Percentiles rank a stretch among this genome's conserved stretches.
These are phyloP conservation scores for Fomitopsis betulina DNA, from an alignment of 1,284 basidiomycete species.

Conservation along the genomic window DNA sequence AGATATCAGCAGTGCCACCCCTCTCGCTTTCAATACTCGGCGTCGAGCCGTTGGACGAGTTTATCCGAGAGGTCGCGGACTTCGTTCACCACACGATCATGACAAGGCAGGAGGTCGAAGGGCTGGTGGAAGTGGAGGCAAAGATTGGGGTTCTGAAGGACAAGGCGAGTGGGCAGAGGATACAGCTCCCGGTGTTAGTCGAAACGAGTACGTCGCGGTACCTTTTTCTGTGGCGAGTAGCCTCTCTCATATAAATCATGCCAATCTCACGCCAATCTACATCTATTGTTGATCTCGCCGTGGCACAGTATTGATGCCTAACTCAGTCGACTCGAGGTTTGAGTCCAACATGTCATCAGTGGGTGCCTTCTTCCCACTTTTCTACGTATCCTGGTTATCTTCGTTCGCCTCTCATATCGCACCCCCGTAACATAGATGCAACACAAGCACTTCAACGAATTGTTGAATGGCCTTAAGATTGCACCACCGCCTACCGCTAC, in stretches of 20 bases:
- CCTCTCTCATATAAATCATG: background rate
- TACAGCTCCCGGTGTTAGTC: slow-evolving; percentile 72
- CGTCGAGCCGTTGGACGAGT: slow-evolving; percentile 91
- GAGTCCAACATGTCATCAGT: slow-evolving; percentile 90
- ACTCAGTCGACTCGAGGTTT: slow-evolving; percentile 64
- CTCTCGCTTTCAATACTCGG: slow-evolving; percentile 88
- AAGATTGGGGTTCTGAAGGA: slow-evolving; percentile 86
- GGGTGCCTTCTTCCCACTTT: slow-evolving; percentile 27
- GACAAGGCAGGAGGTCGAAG: slow-evolving; percentile 42
- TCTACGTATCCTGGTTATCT: background rate
- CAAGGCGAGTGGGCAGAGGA: slow-evolving; percentile 47
- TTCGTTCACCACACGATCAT: slow-evolving; percentile 76
- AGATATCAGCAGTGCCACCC: slow-evolving; percentile 40
- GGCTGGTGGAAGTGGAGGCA: slow-evolving; percentile 81
- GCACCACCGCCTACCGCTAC: slow-evolving; percentile 34
- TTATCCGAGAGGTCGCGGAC: slow-evolving; percentile 88
- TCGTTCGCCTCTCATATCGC: slow-evolving; percentile 9
- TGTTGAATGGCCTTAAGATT: slow-evolving; percentile 75
- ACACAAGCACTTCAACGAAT: slow-evolving; percentile 80
- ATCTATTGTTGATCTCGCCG: background rate
- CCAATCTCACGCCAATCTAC: background rate
- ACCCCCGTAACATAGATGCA: slow-evolving; percentile 52
- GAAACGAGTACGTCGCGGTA: slow-evolving; percentile 75
- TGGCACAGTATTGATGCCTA: slow-evolving; percentile 43
- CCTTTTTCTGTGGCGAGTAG: slow-evolving; percentile 4